Percentiles rank a stretch among this genome's conserved stretches.
Evolutionary conservation across 169 alveolate genomes (phyloP).

Genomic region (Theileria annulata): DNA sequence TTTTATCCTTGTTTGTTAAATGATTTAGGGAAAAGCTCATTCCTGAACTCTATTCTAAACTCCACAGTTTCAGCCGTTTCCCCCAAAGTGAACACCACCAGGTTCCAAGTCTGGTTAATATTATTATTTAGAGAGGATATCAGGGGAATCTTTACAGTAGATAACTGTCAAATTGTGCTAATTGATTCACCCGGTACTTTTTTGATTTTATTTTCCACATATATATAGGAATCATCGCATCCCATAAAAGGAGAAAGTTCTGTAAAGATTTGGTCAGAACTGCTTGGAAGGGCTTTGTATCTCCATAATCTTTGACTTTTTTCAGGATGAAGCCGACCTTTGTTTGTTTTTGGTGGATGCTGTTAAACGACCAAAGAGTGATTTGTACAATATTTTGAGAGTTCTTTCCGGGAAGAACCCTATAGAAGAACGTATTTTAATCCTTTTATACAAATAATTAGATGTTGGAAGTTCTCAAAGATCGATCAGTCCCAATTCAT

Average conservation of each 20-base stretch:
- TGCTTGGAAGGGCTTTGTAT: conserved; percentile 84
- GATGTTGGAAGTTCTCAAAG: background rate
- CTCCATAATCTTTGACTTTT: background rate
- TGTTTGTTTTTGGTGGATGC: conserved; percentile 78
- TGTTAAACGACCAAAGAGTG: conserved; percentile 82
- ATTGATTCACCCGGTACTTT: conserved; percentile 81
- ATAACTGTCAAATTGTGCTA: conserved; percentile 77
- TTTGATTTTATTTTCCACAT: background rate
- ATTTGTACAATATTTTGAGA: conserved; percentile 71
- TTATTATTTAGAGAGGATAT: conserved; percentile 50
- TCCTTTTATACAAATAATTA: background rate
- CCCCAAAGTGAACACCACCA: conserved; percentile 85
- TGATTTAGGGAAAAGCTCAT: conserved; percentile 75
- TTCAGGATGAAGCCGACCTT: conserved; percentile 79
- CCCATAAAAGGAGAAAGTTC: conserved; percentile 78
- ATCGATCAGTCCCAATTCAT: background rate
- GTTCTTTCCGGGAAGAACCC: conserved; percentile 59
- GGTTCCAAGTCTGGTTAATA: conserved; percentile 29
- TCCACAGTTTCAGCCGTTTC: conserved; percentile 82
- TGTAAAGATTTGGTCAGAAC: conserved; percentile 78
- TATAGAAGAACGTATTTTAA: background rate
- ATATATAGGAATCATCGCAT: conserved; percentile 67
- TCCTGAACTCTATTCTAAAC: conserved; percentile 77
- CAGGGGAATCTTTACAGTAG: conserved; percentile 73
- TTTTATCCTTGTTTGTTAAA: background rate